These are phyloP conservation scores for Umbilicus rupestris DNA, from an alignment of 164 flowering plant genomes.

Conservation along the genomic window DNA sequence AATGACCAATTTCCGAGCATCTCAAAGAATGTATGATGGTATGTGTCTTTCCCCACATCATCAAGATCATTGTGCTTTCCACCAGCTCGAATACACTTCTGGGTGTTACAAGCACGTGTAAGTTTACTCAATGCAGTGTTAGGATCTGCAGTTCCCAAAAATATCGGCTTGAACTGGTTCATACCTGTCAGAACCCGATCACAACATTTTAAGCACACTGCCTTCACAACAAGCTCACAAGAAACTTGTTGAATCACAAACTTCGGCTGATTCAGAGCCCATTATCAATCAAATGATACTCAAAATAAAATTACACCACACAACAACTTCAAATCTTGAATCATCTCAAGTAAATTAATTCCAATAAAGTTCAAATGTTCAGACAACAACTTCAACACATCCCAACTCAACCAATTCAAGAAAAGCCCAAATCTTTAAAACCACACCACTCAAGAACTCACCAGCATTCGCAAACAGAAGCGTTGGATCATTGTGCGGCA, in stretches of 20 bases:
- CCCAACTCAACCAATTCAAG: neutral
- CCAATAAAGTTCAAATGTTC: too few species aligned
- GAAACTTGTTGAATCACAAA: neutral
- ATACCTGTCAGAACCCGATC: conserved; percentile 42
- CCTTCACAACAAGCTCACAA: neutral
- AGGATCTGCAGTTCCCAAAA: conserved; percentile 82
- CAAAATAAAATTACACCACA: neutral
- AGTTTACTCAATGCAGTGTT: conserved; percentile 68
- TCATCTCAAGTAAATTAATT: too few species aligned
- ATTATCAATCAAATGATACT: too few species aligned
- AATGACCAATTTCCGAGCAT: conserved; percentile 99
- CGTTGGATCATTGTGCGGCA: conserved; percentile 84
- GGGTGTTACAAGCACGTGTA: conserved; percentile 83
- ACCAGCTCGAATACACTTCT: conserved; percentile 96
- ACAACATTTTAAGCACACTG: neutral
- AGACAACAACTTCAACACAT: neutral
- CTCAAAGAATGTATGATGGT: conserved; percentile 97
- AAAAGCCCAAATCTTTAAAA: neutral
- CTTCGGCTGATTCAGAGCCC: neutral
- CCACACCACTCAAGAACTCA: conserved; percentile 11
- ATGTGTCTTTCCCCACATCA: conserved; percentile 97
- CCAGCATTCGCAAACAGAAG: conserved; percentile 96
- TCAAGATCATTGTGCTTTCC: conserved; percentile 98
- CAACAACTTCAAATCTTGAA: neutral
- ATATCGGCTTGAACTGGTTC: conserved; percentile 97